phyloP scores from a whole-genome alignment of 805 yeast genomes.

The Metschnikowia chrysomelidarum region DNA sequence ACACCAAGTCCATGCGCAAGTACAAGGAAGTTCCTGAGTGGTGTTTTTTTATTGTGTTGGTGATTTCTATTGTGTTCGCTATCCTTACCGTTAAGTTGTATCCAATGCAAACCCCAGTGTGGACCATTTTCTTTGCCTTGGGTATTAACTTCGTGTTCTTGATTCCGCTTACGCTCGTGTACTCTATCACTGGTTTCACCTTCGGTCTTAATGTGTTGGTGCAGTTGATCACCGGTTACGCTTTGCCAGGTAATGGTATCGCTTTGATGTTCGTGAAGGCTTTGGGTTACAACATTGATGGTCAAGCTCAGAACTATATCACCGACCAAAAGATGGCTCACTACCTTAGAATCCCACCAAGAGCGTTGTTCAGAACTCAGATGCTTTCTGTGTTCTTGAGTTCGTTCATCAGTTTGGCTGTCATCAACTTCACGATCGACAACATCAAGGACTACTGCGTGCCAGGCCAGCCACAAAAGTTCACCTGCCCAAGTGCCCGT shows the following conservation, averaged over 20 bases:
- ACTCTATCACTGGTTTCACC: slow-evolving; percentile 29
- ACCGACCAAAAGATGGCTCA: slow-evolving; percentile 62
- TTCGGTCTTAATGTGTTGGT: slow-evolving; percentile 36
- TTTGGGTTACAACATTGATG: slow-evolving; percentile 53
- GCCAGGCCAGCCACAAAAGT: slow-evolving; percentile 25
- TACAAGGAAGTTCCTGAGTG: slow-evolving; percentile 38
- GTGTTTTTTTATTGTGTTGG: slow-evolving; percentile 25
- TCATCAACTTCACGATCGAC: slow-evolving; percentile 42
- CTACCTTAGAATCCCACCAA: slow-evolving; percentile 61
- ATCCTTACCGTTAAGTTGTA: slow-evolving; percentile 30
- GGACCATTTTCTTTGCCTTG: slow-evolving; percentile 35
- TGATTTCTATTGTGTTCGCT: slow-evolving; percentile 30
- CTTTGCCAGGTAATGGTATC: slow-evolving; percentile 34
- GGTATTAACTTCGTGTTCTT: slow-evolving; percentile 33
- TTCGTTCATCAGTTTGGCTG: slow-evolving; percentile 37
- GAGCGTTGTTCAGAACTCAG: slow-evolving; percentile 48
- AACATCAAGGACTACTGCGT: slow-evolving; percentile 35
- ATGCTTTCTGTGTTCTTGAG: slow-evolving; percentile 40
- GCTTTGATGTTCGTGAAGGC: slow-evolving; percentile 51
- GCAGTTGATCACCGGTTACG: slow-evolving; percentile 35
- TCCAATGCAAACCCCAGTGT: slow-evolving; percentile 36
- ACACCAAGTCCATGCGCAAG: slow-evolving; percentile 28
- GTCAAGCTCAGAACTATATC: slow-evolving; percentile 53
- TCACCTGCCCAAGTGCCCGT: slow-evolving; percentile 42
- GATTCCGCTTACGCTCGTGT: slow-evolving; percentile 30